Evolutionary conservation across 148 eudicot genomes (phyloP).

Genomic region (Linanthus parryae): DNA sequence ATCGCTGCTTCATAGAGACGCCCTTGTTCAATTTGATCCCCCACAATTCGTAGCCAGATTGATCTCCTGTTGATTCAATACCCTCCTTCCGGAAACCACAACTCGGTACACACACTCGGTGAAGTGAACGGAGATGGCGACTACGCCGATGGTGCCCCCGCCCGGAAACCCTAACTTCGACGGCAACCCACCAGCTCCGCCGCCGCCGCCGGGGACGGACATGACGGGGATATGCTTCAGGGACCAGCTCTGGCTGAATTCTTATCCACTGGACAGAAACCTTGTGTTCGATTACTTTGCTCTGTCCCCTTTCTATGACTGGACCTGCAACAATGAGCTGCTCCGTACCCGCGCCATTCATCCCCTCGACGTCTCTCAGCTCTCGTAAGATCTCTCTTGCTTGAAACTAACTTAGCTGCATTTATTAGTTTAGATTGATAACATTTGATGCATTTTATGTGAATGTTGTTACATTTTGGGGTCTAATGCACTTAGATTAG

Average conservation of each 20-base stretch:
- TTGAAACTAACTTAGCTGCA: too few relatives aligned
- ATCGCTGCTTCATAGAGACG: too few relatives aligned
- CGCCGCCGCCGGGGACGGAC: conserved; percentile 77
- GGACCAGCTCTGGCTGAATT: conserved; percentile 86
- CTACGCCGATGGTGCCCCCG: conserved; percentile 69
- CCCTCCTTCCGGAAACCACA: too few relatives aligned
- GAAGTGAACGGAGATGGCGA: conserved; percentile 40
- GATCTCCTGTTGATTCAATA: too few relatives aligned
- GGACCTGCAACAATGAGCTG: conserved; percentile 75
- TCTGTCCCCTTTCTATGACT: conserved; percentile 83
- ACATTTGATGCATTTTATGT: too few relatives aligned
- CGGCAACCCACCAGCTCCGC: conserved; percentile 29
- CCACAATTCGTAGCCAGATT: too few relatives aligned
- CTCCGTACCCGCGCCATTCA: conserved; percentile 64
- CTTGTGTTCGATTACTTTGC: conserved; percentile 93
- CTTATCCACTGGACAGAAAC: conserved; percentile 79
- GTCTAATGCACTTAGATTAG: too few relatives aligned
- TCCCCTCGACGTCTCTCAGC: conserved; percentile 84
- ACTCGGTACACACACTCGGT: background rate
- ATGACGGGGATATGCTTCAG: conserved; percentile 96
- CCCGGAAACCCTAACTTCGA: conserved; percentile 47
- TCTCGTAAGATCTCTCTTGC: conserved; percentile 43
- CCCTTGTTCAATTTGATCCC: too few relatives aligned
- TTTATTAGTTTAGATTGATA: too few relatives aligned
- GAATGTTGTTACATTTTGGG: too few relatives aligned